Evolutionary conservation across 768 basidiomycete genomes (phyloP).

Genomic region (Lactarius tabidus): DNA sequence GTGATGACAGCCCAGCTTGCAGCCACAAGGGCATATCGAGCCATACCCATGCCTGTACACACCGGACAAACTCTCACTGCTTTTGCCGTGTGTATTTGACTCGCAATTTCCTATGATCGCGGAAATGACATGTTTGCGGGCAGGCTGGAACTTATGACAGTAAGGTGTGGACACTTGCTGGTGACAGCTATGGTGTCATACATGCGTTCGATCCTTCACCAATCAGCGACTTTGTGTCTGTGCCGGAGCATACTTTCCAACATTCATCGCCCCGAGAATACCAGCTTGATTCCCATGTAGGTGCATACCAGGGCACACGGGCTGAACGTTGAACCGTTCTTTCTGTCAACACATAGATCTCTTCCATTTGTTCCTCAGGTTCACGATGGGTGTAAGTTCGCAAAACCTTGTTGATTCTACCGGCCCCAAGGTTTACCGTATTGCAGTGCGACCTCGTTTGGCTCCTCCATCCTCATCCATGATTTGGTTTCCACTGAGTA

Average conservation of each 20-base stretch:
- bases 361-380: slow-evolving; percentile 25
- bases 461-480: slow-evolving; percentile 15
- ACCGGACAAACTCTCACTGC: slow-evolving; percentile 14
- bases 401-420: background rate
- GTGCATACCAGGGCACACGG: background rate
- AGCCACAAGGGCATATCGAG: slow-evolving; percentile 9
- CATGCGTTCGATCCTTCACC: slow-evolving; percentile 11
- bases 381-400: slow-evolving; percentile 22
- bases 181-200: slow-evolving; percentile 19
- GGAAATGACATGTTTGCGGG: background rate
- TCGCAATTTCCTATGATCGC: slow-evolving; percentile 2
- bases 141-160: slow-evolving; percentile 13
- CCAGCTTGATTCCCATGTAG: slow-evolving; percentile 8
- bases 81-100: slow-evolving; percentile 15
- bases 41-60: slow-evolving; percentile 7
- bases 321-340: background rate
- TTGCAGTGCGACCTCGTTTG: slow-evolving; percentile 25
- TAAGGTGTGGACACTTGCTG: slow-evolving; percentile 14
- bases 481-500: slow-evolving; percentile 14
- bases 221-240: slow-evolving; percentile 3
- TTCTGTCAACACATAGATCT: slow-evolving; percentile 12
- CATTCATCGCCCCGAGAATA: slow-evolving; percentile 18
- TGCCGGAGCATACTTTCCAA: slow-evolving; percentile 1
- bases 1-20: slow-evolving; percentile 19
- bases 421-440: background rate